A percentile compares a stretch with the other conserved stretches of the same genome.
These are phyloP conservation scores for Atalantia buxifolia DNA, from an alignment of 345 rosid genomes.

Conservation along the genomic window DNA sequence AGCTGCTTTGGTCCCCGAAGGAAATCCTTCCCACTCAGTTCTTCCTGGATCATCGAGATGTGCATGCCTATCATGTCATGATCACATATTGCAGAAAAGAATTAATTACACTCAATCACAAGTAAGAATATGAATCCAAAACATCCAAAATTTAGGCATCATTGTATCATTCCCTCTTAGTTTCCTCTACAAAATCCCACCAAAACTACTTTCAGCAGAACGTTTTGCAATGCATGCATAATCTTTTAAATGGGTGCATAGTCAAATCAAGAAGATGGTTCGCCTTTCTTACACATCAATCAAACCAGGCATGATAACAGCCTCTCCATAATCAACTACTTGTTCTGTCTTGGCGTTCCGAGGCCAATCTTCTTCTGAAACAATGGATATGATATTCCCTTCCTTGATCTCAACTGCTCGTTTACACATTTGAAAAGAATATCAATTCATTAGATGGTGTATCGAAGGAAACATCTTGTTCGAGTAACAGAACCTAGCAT, in stretches of 20 bases:
- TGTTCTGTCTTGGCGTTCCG: slow-evolving; percentile 37
- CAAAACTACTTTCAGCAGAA: background rate
- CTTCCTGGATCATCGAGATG: slow-evolving; percentile 99
- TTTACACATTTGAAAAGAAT: background rate
- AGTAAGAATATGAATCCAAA: background rate
- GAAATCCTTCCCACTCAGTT: slow-evolving; percentile 97
- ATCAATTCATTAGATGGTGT: background rate
- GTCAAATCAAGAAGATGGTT: background rate
- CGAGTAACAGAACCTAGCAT: background rate
- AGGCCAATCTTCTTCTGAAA: slow-evolving; percentile 62
- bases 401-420: slow-evolving; percentile 69
- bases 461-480: background rate
- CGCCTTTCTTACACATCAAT: slow-evolving; percentile 70
- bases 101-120: background rate
- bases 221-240: slow-evolving; percentile 40
- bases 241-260: background rate
- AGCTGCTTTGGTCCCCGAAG: slow-evolving; percentile 95
- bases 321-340: slow-evolving; percentile 72
- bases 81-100: background rate
- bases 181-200: background rate
- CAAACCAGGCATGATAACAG: slow-evolving; percentile 94
- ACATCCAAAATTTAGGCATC: background rate
- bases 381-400: slow-evolving; percentile 53
- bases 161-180: background rate
- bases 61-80: slow-evolving; percentile 55